Evolutionary conservation across 2,329 filamentous ascomycete genomes (phyloP), one percentile per base, ranked within the genome.

Genomic region (Pseudogymnoascus sp.): DNA sequence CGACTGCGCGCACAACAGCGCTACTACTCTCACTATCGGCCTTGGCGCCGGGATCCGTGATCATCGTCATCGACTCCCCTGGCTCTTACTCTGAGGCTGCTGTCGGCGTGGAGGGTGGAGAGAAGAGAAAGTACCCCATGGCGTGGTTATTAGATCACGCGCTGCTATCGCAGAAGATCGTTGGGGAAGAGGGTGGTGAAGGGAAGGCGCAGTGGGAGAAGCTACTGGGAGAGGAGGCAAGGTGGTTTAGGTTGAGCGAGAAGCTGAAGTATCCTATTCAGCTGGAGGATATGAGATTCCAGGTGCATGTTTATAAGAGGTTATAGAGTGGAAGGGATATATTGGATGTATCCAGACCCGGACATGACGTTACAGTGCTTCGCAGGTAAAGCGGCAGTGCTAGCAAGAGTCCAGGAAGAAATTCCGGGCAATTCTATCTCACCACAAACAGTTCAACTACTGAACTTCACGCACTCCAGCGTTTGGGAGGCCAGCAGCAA

Each of bases 231-330:
- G 82, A 92, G 65, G 91, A 96, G 59, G 92, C 90, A 2, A 78
- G 84, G 63, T 97, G 93, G 93, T 97, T 93, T 76, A 84, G 93
- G 47, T 76, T 96, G 36, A 79, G 83, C 11, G 81, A 84, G 1
- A 78, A 75, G 15, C 76, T 97, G 68, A 79, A 81, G 42, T 97
- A 97, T 76, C 89, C 92, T 7, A 91, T 97, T 70, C 83, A 87
- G 61, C 77, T 97, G 72, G 93, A 97, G 78, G 91, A 97, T 73
- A 96, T 97, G 93, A 86, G 93, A 57, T 96, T 93, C 75, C 93
- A 97, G 76, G 80, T 96, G 69, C 92, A 97, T 78, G 73, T 97
- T 15, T 97, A 96, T 72, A 75, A 77, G 63, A 76, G 78, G 66
- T 60, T 78, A 40, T 61, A 61, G 59, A 35, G n/a, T 26, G 19